Evolutionary conservation across 2,329 filamentous ascomycete species (phyloP), one percentile per base, ranked within the genome.

Genomic region (Aspergillus unguis): DNA sequence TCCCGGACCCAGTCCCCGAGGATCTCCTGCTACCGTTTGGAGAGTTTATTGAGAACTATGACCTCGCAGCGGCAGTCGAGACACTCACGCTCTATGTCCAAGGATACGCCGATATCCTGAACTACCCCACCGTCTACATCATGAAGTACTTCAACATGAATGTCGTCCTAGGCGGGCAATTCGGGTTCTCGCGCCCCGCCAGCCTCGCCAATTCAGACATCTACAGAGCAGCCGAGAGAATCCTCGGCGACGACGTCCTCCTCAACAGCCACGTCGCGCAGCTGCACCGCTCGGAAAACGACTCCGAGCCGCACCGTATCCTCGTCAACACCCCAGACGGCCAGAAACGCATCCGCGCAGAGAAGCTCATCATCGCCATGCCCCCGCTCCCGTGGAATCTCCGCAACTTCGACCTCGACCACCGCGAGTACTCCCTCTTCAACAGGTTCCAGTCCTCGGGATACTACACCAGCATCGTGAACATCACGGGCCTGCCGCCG

Each of bases 141-240:
- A 45, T 66, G 53, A 58, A 66, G 35, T 49, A 58, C 7, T 57
- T 64, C 62, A 7, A 65, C 60, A n/a, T 57, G 5, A 37, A 43
- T 6, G 71, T 75, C 55, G 60, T 68, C 1, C 61, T 67, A 11
- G 65, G 63, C 2, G 62, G 75, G 23, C 59, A 65, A 37, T 67
- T 62, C 6, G 57, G 54, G 3, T 61, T 64, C 29, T 53, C 65
- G 6, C 61, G 64, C 4, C 72, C 69, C 17, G 64, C 68, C 2
- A 68, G 73, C 1, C 58, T 66, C 31, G 73, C 75, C 58, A 71
- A 73, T 45, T 68, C 73, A 11, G 57, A 59, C 10, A 51, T 78
- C 1, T 78, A 76, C 52, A 68, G 72, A 40, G 65, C 63, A 4
- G 70, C 76, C 10, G 63, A 65, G 8, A 35, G 49, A 1, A 61